phyloP scores from a whole-genome alignment of 192 early-diverging fungal genomes.

The Rhizoclosmatium globosum region DNA sequence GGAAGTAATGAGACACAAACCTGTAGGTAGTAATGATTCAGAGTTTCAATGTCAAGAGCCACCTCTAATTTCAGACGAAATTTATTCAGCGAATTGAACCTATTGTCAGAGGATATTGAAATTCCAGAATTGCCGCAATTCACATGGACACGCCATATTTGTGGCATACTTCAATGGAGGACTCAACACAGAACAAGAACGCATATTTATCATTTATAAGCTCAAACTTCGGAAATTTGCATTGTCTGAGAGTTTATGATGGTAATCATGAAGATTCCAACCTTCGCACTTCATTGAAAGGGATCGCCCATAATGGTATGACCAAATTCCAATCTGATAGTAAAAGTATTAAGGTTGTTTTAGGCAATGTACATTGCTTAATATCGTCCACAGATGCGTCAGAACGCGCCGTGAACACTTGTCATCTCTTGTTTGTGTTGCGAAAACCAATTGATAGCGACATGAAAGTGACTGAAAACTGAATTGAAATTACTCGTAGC shows the following conservation, averaged over 20 bases:
- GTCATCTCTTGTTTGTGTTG: conserved; percentile 20
- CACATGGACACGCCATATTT: neutral
- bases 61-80: neutral
- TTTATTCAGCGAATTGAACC: neutral
- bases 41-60: conserved; percentile 1
- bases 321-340: neutral
- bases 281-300: neutral
- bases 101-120: neutral
- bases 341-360: conserved; percentile 1
- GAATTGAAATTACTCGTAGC: conserved; percentile 1
- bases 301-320: too few species aligned
- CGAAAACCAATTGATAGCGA: neutral
- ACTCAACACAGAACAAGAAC: neutral
- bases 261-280: conserved; percentile 6
- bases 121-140: conserved; percentile 16
- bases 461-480: conserved; percentile 5
- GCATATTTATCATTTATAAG: conserved; percentile 7
- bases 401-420: neutral
- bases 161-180: neutral
- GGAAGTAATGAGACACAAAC: too few species aligned
- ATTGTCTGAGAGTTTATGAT: neutral
- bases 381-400: conserved; percentile 22
- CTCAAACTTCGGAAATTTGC: neutral
- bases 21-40: too few species aligned
- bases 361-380: conserved; percentile 4